These are phyloP conservation scores for Nannochloris sp. DNA, from an alignment of 139 green algal species.

Conservation along the genomic window DNA sequence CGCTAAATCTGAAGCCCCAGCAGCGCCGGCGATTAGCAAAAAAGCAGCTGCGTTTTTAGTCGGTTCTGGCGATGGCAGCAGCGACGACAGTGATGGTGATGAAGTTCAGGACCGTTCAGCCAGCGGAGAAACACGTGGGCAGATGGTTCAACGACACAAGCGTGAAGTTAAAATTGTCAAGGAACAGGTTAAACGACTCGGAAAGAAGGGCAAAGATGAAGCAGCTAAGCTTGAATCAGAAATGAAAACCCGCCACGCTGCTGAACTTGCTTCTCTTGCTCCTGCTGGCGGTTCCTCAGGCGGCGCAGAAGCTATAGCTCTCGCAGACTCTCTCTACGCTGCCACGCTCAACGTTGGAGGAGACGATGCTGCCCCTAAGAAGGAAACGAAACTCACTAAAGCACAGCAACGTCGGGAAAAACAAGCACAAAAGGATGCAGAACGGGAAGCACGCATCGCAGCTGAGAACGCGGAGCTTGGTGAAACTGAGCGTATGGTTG, in stretches of 20 bases:
- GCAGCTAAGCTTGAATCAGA: conserved; percentile 41
- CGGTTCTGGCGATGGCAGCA: not conserved
- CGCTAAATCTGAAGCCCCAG: not conserved
- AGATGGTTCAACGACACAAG: conserved; percentile 75
- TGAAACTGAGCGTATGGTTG: conserved; percentile 44
- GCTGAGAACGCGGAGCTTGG: conserved; percentile 67
- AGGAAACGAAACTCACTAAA: conserved; percentile 50
- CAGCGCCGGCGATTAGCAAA: not conserved
- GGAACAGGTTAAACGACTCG: conserved; percentile 56
- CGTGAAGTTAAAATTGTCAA: conserved; percentile 63
- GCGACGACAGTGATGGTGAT: conserved; percentile 14
- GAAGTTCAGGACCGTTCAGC: not conserved
- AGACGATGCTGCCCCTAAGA: not conserved
- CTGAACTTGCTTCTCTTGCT: conserved; percentile 52
- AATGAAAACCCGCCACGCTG: conserved; percentile 45
- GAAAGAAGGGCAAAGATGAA: conserved; percentile 69
- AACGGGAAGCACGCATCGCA: conserved; percentile 73
- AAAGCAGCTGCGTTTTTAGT: conserved; percentile 10
- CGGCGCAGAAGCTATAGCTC: not conserved
- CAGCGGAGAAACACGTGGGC: conserved; percentile 42
- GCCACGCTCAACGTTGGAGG: conserved; percentile 13
- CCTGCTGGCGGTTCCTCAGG: conserved; percentile 18
- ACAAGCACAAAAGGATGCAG: conserved; percentile 41
- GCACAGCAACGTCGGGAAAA: conserved; percentile 56
- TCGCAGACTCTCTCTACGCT: conserved; percentile 18